Percentiles rank a stretch among this genome's conserved stretches.
Evolutionary conservation across 1,284 basidiomycete genomes (phyloP).

Genomic region (Ustilago esculenta): DNA sequence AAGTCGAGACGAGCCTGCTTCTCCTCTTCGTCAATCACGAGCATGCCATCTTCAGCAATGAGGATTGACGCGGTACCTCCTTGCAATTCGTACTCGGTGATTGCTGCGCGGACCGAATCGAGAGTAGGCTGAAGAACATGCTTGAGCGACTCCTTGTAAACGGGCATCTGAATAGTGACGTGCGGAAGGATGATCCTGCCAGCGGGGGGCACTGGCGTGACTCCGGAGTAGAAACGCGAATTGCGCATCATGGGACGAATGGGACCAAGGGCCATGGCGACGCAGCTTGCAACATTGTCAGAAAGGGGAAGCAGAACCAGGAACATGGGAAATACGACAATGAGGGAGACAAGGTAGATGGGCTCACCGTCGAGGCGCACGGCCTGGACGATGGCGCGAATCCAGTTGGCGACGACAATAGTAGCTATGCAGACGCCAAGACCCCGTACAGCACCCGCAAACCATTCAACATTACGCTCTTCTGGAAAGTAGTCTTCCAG

Average conservation of each 20-base stretch:
- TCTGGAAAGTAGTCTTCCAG: conserved; percentile 16
- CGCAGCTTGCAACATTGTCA: conserved; percentile 72
- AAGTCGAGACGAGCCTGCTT: conserved; percentile 76
- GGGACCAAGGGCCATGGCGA: conserved; percentile 67
- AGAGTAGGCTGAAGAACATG: conserved; percentile 75
- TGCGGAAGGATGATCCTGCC: conserved; percentile 72
- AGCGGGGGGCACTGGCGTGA: conserved; percentile 52
- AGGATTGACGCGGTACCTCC: conserved; percentile 81
- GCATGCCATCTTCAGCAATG: conserved; percentile 80
- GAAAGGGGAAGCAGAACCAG: conserved; percentile 69
- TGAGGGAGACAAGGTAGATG: conserved; percentile 20
- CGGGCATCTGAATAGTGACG: conserved; percentile 80
- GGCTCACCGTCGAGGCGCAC: conserved; percentile 25
- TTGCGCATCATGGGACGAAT: conserved; percentile 74
- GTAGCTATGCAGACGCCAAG: conserved; percentile 26
- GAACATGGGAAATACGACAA: conserved; percentile 22
- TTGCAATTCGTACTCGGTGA: conserved; percentile 85
- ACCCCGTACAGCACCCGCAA: conserved; percentile 24
- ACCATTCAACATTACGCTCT: conserved; percentile 11
- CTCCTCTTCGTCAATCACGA: conserved; percentile 74
- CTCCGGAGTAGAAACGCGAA: conserved; percentile 69
- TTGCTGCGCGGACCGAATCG: conserved; percentile 81
- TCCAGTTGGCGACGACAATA: conserved; percentile 27
- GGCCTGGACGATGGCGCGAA: conserved; percentile 21
- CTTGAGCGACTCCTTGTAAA: conserved; percentile 74